phyloP scores from a whole-genome alignment of 2,329 filamentous ascomycete species.

The Talaromyces sp. region DNA sequence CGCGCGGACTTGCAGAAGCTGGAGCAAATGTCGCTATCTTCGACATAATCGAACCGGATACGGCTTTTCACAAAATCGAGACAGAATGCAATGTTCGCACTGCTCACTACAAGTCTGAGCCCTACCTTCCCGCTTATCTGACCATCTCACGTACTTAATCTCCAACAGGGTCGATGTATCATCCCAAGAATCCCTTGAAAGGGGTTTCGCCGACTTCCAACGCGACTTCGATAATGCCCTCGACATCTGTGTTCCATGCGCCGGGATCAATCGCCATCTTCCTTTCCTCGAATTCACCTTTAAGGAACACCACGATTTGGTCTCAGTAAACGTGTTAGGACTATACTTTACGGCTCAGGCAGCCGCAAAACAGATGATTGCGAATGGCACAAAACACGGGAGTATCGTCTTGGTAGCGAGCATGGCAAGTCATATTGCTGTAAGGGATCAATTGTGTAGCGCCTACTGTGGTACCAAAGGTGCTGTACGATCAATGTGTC shows the following conservation, averaged over 20 bases:
- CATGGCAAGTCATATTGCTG: constrained; percentile 52
- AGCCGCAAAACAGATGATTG: constrained; percentile 51
- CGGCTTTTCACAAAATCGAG: constrained; percentile 39
- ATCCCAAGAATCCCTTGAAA: constrained; percentile 29
- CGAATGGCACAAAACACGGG: constrained; percentile 49
- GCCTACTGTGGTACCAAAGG: constrained; percentile 50
- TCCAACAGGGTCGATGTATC: constrained; percentile 33
- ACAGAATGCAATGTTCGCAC: constrained; percentile 43
- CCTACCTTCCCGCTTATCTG: constrained; percentile 4
- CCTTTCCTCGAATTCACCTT: constrained; percentile 18
- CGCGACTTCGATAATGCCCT: constrained; percentile 3
- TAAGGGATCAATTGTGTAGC: constrained; percentile 47
- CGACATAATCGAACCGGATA: constrained; percentile 41
- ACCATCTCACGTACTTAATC: neutral
- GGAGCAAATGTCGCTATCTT: constrained; percentile 47
- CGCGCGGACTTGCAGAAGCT: constrained; percentile 44
- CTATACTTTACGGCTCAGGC: constrained; percentile 48
- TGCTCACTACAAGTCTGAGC: constrained; percentile 36
- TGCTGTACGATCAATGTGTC: constrained; percentile 46
- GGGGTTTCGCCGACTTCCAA: neutral
- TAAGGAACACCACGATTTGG: constrained; percentile 44
- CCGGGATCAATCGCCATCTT: constrained; percentile 32
- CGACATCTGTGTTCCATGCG: constrained; percentile 6
- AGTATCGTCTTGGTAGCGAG: constrained; percentile 54
- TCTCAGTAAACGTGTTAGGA: constrained; percentile 46